phyloP scores from a whole-genome alignment of 768 basidiomycete species.

The Terana coerulea region DNA sequence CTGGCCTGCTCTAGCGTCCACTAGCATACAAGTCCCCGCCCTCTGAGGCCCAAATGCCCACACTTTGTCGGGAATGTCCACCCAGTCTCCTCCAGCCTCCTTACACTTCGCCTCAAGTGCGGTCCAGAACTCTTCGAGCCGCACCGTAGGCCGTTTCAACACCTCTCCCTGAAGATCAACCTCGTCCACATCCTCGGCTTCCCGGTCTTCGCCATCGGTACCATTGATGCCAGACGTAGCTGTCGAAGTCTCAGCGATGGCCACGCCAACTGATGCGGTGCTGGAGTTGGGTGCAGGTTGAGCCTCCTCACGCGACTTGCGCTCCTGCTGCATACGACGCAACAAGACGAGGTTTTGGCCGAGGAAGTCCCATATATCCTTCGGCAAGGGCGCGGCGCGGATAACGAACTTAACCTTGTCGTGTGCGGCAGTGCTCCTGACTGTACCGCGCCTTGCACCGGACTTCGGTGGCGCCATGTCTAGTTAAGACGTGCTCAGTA shows the following conservation, averaged over 20 bases:
- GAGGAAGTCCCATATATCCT: slow-evolving; percentile 69
- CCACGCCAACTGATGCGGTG: background rate
- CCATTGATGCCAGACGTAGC: background rate
- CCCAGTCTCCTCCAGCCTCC: slow-evolving; percentile 78
- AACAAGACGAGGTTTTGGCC: slow-evolving; percentile 65
- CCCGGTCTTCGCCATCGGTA: slow-evolving; percentile 15
- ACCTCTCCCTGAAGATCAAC: slow-evolving; percentile 54
- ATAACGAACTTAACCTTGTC: slow-evolving; percentile 78
- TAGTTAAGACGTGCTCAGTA: slow-evolving; percentile 26
- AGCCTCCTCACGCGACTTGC: slow-evolving; percentile 11
- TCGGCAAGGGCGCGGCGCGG: slow-evolving; percentile 77
- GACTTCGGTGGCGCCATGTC: slow-evolving; percentile 87
- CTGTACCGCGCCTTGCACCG: slow-evolving; percentile 71
- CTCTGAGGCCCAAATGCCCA: slow-evolving; percentile 93
- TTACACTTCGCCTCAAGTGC: slow-evolving; percentile 59
- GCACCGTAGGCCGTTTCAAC: slow-evolving; percentile 58
- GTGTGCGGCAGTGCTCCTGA: slow-evolving; percentile 63
- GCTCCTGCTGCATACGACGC: slow-evolving; percentile 53
- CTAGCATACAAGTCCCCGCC: slow-evolving; percentile 80
- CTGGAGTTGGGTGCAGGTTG: background rate
- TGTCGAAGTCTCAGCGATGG: background rate
- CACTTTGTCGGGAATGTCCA: slow-evolving; percentile 58
- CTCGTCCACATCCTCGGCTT: slow-evolving; percentile 30
- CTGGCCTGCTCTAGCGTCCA: slow-evolving; percentile 59
- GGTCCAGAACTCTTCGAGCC: slow-evolving; percentile 78